A percentile compares a stretch with the other conserved stretches of the same genome.
These are phyloP conservation scores for Onygenales sp. DNA, from an alignment of 2,329 filamentous ascomycete genomes.

Conservation along the genomic window DNA sequence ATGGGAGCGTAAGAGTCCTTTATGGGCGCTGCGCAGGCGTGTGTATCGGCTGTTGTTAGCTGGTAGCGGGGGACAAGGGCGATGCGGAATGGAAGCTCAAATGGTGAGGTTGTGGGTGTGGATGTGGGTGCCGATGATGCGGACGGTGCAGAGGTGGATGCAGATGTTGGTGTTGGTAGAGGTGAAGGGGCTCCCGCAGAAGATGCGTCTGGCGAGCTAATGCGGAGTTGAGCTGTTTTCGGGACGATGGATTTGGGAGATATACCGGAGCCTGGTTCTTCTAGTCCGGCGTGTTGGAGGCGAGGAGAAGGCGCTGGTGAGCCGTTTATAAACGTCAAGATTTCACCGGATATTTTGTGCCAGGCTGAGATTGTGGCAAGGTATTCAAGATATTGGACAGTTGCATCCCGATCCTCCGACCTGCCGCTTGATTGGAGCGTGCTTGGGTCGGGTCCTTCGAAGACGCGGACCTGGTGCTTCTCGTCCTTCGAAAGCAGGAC, in stretches of 20 bases:
- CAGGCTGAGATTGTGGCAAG: constrained; percentile 60
- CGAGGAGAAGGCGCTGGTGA: neutral
- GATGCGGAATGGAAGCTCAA: constrained; percentile 46
- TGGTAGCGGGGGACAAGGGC: constrained; percentile 73
- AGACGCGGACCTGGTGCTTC: constrained; percentile 41
- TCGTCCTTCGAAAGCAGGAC: constrained; percentile 43
- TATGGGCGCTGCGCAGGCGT: constrained; percentile 64
- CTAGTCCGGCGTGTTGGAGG: constrained; percentile 7
- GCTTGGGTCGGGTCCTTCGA: constrained; percentile 35
- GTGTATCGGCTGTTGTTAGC: constrained; percentile 66
- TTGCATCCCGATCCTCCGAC: constrained; percentile 34
- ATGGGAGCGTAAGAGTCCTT: constrained; percentile 65
- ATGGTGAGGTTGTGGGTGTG: constrained; percentile 7
- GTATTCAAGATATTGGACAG: constrained; percentile 58
- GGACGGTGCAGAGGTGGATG: constrained; percentile 5
- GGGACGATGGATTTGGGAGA: constrained; percentile 27
- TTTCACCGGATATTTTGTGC: constrained; percentile 65
- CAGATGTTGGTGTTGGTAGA: constrained; percentile 1
- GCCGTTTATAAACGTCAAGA: constrained; percentile 49
- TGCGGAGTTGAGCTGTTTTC: constrained; percentile 19
- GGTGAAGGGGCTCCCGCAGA: constrained; percentile 15
- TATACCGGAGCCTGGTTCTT: constrained; percentile 14
- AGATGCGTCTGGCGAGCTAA: constrained; percentile 22
- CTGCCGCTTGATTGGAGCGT: constrained; percentile 8
- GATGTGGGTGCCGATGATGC: constrained; percentile 9